Percentiles rank a stretch among this genome's conserved stretches.
phyloP scores from a whole-genome alignment of 1,139 yeast genomes.

The Torulaspora globosa region DNA sequence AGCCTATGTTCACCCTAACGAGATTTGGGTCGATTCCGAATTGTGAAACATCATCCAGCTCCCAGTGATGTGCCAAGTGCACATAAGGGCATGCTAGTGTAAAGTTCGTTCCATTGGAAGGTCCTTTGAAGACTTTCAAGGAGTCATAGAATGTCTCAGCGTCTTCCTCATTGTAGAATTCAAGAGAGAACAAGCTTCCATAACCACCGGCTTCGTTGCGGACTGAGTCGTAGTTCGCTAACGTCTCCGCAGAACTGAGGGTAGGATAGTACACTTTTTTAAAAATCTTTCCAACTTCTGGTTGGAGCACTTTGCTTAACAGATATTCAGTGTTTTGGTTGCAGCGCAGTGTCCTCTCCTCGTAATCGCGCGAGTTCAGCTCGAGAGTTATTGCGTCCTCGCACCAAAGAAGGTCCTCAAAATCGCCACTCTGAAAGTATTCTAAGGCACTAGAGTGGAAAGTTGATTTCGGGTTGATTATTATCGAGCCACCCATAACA shows the following conservation, averaged over 20 bases:
- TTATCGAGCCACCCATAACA: constrained; percentile 86
- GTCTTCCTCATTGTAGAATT: constrained; percentile 64
- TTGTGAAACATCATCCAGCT: constrained; percentile 70
- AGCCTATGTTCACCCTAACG: constrained; percentile 77
- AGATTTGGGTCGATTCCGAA: constrained; percentile 81
- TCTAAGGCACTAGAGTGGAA: constrained; percentile 48
- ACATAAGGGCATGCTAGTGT: constrained; percentile 87
- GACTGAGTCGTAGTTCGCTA: constrained; percentile 60
- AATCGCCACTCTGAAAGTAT: constrained; percentile 44
- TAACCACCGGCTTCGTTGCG: constrained; percentile 70
- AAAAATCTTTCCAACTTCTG: constrained; percentile 40
- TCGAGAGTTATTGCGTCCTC: constrained; percentile 88
- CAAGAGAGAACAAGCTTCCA: constrained; percentile 79
- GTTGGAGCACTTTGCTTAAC: constrained; percentile 37
- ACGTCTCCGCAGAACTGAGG: constrained; percentile 40
- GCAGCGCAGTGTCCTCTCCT: constrained; percentile 56
- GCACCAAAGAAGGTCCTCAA: constrained; percentile 74
- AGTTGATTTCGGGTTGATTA: constrained; percentile 60
- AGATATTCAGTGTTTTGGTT: constrained; percentile 58
- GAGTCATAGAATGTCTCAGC: constrained; percentile 71
- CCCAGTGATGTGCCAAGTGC: constrained; percentile 77
- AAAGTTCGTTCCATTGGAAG: constrained; percentile 87
- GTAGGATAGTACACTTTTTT: constrained; percentile 64
- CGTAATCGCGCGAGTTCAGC: constrained; percentile 82
- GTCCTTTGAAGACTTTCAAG: constrained; percentile 76